Evolutionary conservation across 177 flowering plant genomes (phyloP).

Genomic region (Vitis hybrid): DNA sequence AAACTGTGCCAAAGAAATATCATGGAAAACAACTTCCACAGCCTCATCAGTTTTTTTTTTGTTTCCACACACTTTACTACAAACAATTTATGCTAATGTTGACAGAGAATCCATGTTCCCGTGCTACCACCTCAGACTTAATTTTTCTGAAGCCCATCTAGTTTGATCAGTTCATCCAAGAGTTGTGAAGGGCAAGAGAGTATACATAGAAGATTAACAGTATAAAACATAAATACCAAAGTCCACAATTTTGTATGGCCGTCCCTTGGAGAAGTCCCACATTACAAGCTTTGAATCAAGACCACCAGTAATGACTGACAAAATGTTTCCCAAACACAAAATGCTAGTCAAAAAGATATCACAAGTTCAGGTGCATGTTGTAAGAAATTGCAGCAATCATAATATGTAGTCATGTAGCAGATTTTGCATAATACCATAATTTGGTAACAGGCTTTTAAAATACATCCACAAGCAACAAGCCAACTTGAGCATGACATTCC

Average conservation of each 20-base stretch:
- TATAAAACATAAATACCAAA: conserved; percentile 47
- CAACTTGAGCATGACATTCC: not conserved
- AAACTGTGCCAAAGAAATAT: too few species aligned
- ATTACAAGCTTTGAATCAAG: conserved; percentile 85
- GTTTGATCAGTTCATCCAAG: not conserved
- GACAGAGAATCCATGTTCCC: not conserved
- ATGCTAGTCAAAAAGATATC: not conserved
- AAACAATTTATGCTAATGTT: not conserved
- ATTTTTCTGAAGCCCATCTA: not conserved
- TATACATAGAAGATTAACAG: not conserved
- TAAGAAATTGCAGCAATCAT: not conserved
- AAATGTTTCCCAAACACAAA: conserved; percentile 11
- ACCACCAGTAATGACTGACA: conserved; percentile 85
- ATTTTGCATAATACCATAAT: not conserved
- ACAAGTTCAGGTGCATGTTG: not conserved
- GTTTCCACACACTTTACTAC: too few species aligned
- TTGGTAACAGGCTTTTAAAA: not conserved
- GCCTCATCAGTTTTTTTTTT: too few species aligned
- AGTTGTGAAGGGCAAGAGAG: not conserved
- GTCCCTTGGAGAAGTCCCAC: conserved; percentile 95
- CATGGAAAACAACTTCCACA: too few species aligned
- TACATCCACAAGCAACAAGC: not conserved
- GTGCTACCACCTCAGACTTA: conserved; percentile 1
- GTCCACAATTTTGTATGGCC: conserved; percentile 57
- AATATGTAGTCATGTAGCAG: too few species aligned